These are phyloP conservation scores for Metschnikowia drakensbergensis DNA, from an alignment of 805 yeast genomes.

Conservation along the genomic window DNA sequence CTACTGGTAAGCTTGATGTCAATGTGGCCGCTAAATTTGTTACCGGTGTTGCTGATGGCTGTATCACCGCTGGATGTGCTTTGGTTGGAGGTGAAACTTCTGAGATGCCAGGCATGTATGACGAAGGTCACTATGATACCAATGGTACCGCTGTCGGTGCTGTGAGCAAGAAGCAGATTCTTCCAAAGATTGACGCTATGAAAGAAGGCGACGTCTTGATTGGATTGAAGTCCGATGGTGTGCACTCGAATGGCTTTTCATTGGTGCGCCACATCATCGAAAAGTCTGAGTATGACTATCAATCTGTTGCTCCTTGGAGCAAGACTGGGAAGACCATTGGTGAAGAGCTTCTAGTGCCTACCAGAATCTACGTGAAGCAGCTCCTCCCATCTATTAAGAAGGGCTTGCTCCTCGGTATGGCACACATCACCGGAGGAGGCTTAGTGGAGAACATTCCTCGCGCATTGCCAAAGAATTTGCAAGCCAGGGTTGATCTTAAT, in stretches of 20 bases:
- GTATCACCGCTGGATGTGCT: slow-evolving; percentile 94
- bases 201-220: slow-evolving; percentile 73
- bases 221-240: slow-evolving; percentile 88
- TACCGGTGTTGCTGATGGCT: slow-evolving; percentile 93
- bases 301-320: slow-evolving; percentile 80
- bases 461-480: slow-evolving; percentile 75
- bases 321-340: slow-evolving; percentile 68
- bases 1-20: slow-evolving; percentile 88
- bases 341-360: slow-evolving; percentile 81
- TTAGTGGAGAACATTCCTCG: slow-evolving; percentile 94
- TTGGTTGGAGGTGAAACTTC: slow-evolving; percentile 98
- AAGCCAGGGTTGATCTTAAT: slow-evolving; percentile 75
- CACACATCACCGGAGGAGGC: slow-evolving; percentile 99
- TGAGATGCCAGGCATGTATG: slow-evolving; percentile 99
- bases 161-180: slow-evolving; percentile 65
- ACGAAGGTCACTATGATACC: slow-evolving; percentile 92
- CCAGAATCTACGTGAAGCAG: slow-evolving; percentile 92
- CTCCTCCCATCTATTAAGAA: slow-evolving; percentile 69
- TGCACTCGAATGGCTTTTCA: slow-evolving; percentile 96
- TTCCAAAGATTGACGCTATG: slow-evolving; percentile 73
- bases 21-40: slow-evolving; percentile 84
- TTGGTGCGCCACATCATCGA: slow-evolving; percentile 89
- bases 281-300: slow-evolving; percentile 65
- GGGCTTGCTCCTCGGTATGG: slow-evolving; percentile 75
- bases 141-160: slow-evolving; percentile 99